Percentiles rank a stretch among this genome's conserved stretches.
Evolutionary conservation across 169 alveolate species (phyloP).

Genomic region (Plasmodium inui): DNA sequence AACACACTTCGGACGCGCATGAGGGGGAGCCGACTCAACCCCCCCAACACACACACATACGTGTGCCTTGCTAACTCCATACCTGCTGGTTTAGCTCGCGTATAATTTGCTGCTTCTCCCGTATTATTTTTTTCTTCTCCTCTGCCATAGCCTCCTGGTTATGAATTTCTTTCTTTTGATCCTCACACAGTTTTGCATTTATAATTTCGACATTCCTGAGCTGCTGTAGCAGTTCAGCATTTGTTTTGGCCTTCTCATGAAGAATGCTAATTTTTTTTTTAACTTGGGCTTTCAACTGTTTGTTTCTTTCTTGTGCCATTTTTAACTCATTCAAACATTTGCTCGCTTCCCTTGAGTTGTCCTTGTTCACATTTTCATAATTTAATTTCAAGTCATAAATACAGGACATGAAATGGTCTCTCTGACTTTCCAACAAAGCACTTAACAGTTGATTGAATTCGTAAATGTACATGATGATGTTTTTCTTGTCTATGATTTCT

Average conservation of each 20-base stretch:
- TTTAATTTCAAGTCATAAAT: slow-evolving; percentile 31
- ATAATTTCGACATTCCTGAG: slow-evolving; percentile 41
- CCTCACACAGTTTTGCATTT: slow-evolving; percentile 32
- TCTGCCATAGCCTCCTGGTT: slow-evolving; percentile 13
- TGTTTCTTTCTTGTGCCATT: slow-evolving; percentile 30
- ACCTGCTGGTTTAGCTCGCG: slow-evolving; percentile 54
- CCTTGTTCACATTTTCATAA: slow-evolving; percentile 36
- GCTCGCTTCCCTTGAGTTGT: slow-evolving; percentile 25
- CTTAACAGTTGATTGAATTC: slow-evolving; percentile 59
- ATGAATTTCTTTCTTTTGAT: slow-evolving; percentile 26
- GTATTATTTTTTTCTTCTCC: slow-evolving; percentile 23
- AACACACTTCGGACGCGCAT: not conserved
- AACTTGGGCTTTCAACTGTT: slow-evolving; percentile 23
- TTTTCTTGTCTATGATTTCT: slow-evolving; percentile 44
- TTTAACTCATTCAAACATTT: slow-evolving; percentile 25
- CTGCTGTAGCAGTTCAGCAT: slow-evolving; percentile 1
- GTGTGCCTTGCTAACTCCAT: not conserved
- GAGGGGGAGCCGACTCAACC: not conserved
- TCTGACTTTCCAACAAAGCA: slow-evolving; percentile 64
- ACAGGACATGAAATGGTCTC: slow-evolving; percentile 35
- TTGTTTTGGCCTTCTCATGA: slow-evolving; percentile 15
- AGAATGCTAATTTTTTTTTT: slow-evolving; percentile 32
- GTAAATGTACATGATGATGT: slow-evolving; percentile 48
- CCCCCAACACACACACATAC: not conserved
- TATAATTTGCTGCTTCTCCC: slow-evolving; percentile 50